Evolutionary conservation across 2,329 filamentous ascomycete genomes (phyloP), one percentile per base, ranked within the genome.

Genomic region (Shiraia sp.): DNA sequence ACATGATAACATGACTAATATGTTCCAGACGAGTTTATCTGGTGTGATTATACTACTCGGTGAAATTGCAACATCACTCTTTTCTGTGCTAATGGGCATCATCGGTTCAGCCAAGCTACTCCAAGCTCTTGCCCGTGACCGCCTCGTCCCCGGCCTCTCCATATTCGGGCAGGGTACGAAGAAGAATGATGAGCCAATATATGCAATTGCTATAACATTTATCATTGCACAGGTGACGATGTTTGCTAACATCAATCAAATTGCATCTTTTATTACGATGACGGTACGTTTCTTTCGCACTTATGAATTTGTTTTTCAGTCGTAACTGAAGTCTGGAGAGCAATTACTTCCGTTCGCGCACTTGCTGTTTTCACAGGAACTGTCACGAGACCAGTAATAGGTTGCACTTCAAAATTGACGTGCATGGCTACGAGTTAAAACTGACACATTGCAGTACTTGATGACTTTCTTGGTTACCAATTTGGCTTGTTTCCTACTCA

Each of bases 401-500:
- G n/a, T n/a, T n/a, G n/a, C n/a, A n/a, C n/a, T n/a, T n/a, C n/a
- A n/a, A n/a, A n/a, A n/a, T n/a, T n/a, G n/a, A n/a, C n/a, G n/a
- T n/a, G n/a, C n/a, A n/a, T n/a, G 19, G 19, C 19, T 22, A 22
- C 19, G 8, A 22, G 19, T 28, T 14, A 5, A 4, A 12, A 28
- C 10, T 28, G 13, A 28, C 16, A 6, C 13, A 5, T 4, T 26
- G 17, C 22, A 56, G 49, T 95, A 93, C 63, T 81, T 93, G 60
- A 92, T 95, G 86, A 95, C 90, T 0, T 95, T 95, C 60, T 80
- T 95, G 36, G 87, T 92, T 28, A 93, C 88, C 69, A 95, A 95
- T 51, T 71, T 95, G 7, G 90, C 90, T 6, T 95, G 89, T 55
- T 95, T 95, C 57, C 73, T 95, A 1, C 77, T 95, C 40, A 92